These are phyloP conservation scores for Talaromyces sp. DNA, from an alignment of 2,329 filamentous ascomycete species.

Conservation along the genomic window DNA sequence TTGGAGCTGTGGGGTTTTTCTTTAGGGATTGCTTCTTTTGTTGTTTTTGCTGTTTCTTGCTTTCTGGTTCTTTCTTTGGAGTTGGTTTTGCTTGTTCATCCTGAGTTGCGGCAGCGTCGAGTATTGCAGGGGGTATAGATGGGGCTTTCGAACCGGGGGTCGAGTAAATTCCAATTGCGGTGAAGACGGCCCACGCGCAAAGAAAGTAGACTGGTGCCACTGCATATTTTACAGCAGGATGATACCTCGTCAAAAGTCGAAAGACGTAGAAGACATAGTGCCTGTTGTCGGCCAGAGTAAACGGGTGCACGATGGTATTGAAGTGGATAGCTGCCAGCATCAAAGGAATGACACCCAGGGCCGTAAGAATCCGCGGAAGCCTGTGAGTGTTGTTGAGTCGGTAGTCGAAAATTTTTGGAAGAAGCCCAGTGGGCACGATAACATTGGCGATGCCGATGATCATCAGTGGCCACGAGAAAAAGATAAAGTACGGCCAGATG, in stretches of 20 bases:
- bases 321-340: conserved; percentile 57
- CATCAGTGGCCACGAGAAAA: conserved; percentile 81
- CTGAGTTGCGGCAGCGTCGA: conserved; percentile 14
- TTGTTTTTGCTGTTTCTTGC: conserved; percentile 18
- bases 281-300: conserved; percentile 90
- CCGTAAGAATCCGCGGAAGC: conserved; percentile 35
- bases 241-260: conserved; percentile 67
- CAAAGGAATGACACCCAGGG: conserved; percentile 30
- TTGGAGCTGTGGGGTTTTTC: conserved; percentile 18
- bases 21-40: conserved; percentile 19
- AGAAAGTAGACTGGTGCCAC: conserved; percentile 66
- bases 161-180: conserved; percentile 49
- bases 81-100: conserved; percentile 13
- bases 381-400: conserved; percentile 26
- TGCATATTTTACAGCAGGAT: conserved; percentile 59
- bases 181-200: conserved; percentile 64
- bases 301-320: conserved; percentile 94
- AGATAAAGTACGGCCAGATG: conserved; percentile 81
- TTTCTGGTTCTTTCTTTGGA: conserved; percentile 16
- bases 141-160: conserved; percentile 6
- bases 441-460: conserved; percentile 48
- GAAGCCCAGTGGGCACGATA: conserved; percentile 25
- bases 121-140: neutral
- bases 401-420: conserved; percentile 30
- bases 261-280: conserved; percentile 98